Evolutionary conservation across 768 basidiomycete genomes (phyloP).

Genomic region (Dacryopinax spathularia): DNA sequence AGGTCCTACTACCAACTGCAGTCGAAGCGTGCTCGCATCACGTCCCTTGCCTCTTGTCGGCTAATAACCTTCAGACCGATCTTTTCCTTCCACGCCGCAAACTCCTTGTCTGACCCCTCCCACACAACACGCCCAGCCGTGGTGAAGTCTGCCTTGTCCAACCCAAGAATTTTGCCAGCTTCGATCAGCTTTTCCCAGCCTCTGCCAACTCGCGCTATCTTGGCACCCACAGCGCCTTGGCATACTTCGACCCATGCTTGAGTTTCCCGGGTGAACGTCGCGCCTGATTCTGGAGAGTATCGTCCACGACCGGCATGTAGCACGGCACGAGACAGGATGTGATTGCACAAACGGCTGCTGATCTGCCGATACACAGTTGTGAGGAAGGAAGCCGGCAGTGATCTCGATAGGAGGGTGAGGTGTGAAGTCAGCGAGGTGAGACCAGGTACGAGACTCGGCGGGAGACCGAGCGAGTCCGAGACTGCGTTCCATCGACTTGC

Average conservation of each 20-base stretch:
- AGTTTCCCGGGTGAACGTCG: conserved; percentile 52
- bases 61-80: not conserved
- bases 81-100: conserved; percentile 5
- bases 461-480: conserved; percentile 30
- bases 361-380: conserved; percentile 61
- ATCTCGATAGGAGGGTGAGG: conserved; percentile 48
- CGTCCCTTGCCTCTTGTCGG: not conserved
- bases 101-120: conserved; percentile 28
- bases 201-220: conserved; percentile 30
- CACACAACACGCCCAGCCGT: conserved; percentile 36
- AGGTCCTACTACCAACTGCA: not conserved
- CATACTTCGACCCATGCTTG: conserved; percentile 75
- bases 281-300: conserved; percentile 46
- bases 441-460: conserved; percentile 58
- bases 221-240: conserved; percentile 39
- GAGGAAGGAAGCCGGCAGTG: conserved; percentile 44
- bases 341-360: conserved; percentile 51
- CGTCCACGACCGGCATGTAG: conserved; percentile 54
- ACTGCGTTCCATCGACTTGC: conserved; percentile 26
- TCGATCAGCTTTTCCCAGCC: conserved; percentile 62
- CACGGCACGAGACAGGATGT: conserved; percentile 73
- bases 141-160: conserved; percentile 42
- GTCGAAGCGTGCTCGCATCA: not conserved
- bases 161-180: conserved; percentile 50
- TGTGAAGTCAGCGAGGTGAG: conserved; percentile 72